Percentiles rank a stretch among this genome's conserved stretches.
These are phyloP conservation scores for Rhazya stricta DNA, from an alignment of 257 asterid species.

Conservation along the genomic window DNA sequence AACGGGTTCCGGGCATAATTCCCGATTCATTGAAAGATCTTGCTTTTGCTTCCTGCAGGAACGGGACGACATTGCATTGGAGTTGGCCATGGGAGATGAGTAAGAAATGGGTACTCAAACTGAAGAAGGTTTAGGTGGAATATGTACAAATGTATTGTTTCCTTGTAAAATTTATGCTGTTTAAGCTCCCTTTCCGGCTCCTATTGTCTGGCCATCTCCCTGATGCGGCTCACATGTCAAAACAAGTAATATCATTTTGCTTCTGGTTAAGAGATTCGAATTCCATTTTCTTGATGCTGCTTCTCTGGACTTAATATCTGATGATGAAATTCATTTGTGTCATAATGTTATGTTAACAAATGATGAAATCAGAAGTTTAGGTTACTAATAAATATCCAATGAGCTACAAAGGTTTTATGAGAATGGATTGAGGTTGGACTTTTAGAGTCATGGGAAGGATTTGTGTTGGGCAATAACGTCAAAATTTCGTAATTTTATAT, in stretches of 20 bases:
- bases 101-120: conserved; percentile 20
- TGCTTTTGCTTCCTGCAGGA: conserved; percentile 50
- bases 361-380: neutral
- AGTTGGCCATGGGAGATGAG: conserved; percentile 93
- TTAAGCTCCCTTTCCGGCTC: neutral
- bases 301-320: neutral
- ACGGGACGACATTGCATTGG: conserved; percentile 92
- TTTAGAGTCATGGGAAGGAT: too few species aligned
- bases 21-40: conserved; percentile 4
- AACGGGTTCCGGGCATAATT: neutral
- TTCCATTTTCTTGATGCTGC: neutral
- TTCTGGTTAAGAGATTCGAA: neutral
- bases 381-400: too few species aligned
- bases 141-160: neutral
- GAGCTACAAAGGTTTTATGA: too few species aligned
- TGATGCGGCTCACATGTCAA: neutral
- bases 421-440: too few species aligned
- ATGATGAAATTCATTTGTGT: too few species aligned
- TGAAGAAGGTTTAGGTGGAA: neutral
- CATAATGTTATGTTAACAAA: too few species aligned
- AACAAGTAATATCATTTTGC: neutral
- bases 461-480: too few species aligned
- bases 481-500: too few species aligned
- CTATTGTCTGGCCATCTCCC: neutral
- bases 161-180: conserved; percentile 5